Evolutionary conservation across 768 basidiomycete species (phyloP), one percentile per base, ranked within the genome.

Genomic region (Podaxis sp.): DNA sequence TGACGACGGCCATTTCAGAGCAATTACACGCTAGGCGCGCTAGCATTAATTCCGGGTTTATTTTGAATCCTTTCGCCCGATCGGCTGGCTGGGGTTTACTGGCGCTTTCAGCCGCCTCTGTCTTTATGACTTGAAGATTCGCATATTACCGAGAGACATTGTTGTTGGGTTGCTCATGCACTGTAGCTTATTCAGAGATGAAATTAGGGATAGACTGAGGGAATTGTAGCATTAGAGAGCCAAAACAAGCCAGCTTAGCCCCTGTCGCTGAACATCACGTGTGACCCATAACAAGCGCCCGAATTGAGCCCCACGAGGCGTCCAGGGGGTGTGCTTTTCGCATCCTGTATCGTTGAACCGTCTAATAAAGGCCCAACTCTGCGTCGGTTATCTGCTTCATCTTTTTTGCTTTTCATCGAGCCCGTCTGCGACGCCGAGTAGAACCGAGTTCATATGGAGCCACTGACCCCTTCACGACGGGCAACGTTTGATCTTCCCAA

Each of bases 401-500:
- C 24, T 33, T 24, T 44, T n/a, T 52, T 42, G 12, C 8, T 28
- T 40, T 39, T 24, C 30, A 17, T 33, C 40, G 11, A 19, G 17
- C 28, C 8, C 24, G 12, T 24, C 42, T 30, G 44, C 19, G 13
- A 12, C 28, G 22, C n/a, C 42, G n/a, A 48, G 22, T 30, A 22
- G 33, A 24, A 17, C 19, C 6, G 44, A 38, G 7, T 52, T 12
- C 19, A n/a, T 24, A 63, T 63, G 61, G 61, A 63, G 54, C 61
- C 61, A 11, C 15, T 57, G 39, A 57, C 61, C 3, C 61, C 66
- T 48, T 63, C 71, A 22, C 68, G 72, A 39, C 67, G 70, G 56
- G 63, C 71, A 15, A 69, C 68, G 19, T 73, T 72, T 58, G 81
- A 83, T 68, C 68, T 77, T 19, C 80, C 83, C 11, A 84, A 82